Evolutionary conservation across 169 alveolate species (phyloP), one percentile per base, ranked within the genome.

Genomic region (Plasmodium gaboni): DNA sequence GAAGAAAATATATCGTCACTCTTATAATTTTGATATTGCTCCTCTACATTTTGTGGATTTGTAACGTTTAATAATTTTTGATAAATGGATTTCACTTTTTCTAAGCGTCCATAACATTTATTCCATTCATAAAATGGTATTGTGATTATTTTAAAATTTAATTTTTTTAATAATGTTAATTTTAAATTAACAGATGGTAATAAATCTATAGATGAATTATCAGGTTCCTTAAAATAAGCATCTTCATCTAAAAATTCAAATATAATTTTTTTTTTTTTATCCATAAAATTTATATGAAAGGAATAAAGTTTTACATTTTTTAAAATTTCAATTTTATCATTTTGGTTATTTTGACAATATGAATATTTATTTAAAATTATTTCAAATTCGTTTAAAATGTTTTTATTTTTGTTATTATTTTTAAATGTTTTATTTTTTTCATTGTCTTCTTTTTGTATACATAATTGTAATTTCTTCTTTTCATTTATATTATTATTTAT

Each of bases 101-200:
- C 90, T 1, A 80, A 24, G 7, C 90, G 57, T 10, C 90, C 90
- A 80, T 80, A 17, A 26, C 80, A 51, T 13, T 24, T 80, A 53
- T 80, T 48, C 90, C 90, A 80, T 46, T 80, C 90, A 67, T 67
- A 80, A 80, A 80, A 80, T 26, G 90, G 90, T 80, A 80, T 80
- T 38, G 53, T 19, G 15, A 80, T n/a, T 55, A 80, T 55, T 15
- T 67, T n/a, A 70, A 67, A 80, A 9, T 80, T 65, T 67, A 80
- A 68, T 80, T 80, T 80, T 13, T 60, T 48, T 60, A 55, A 67
- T 53, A 80, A 53, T 53, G 69, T 53, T 55, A 80, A 80, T 28
- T 73, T 78, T 15, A 80, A 61, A 80, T 67, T 28, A 13, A 68
- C 53, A 10, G 26, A 68, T 8, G 90, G 90, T 26, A 80, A 53